Evolutionary conservation across 2,329 filamentous ascomycete genomes (phyloP).

Genomic region (Pseudocercospora pini-densiflorae): DNA sequence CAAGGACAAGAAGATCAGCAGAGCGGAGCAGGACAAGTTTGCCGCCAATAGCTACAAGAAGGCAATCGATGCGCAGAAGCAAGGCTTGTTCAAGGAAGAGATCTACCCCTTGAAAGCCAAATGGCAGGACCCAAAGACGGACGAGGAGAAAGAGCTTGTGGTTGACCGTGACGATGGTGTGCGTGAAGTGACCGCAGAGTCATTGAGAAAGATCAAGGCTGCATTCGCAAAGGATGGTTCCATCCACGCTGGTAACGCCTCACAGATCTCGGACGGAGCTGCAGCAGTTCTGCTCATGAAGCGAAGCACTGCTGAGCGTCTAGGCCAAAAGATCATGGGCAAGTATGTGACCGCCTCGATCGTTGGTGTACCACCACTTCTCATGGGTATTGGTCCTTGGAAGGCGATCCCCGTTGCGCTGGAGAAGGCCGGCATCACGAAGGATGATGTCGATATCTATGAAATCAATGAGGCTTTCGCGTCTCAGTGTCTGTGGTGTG

Average conservation of each 20-base stretch:
- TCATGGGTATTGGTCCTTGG: constrained; percentile 97
- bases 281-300: constrained; percentile 96
- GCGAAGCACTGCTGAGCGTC: constrained; percentile 83
- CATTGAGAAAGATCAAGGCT: constrained; percentile 85
- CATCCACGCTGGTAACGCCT: constrained; percentile 96
- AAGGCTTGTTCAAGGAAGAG: constrained; percentile 91
- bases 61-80: constrained; percentile 80
- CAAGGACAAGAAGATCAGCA: constrained; percentile 74
- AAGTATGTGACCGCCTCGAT: constrained; percentile 88
- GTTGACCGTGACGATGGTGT: constrained; percentile 88
- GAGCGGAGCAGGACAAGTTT: constrained; percentile 84
- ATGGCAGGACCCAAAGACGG: constrained; percentile 87
- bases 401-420: constrained; percentile 94
- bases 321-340: constrained; percentile 87
- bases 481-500: constrained; percentile 90
- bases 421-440: constrained; percentile 81
- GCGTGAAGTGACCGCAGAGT: constrained; percentile 82
- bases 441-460: constrained; percentile 92
- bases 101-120: constrained; percentile 86
- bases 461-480: constrained; percentile 99
- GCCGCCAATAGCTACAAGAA: constrained; percentile 93
- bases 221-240: constrained; percentile 90
- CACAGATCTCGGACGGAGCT: constrained; percentile 93
- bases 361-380: constrained; percentile 85
- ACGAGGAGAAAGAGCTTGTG: constrained; percentile 80